Evolutionary conservation across 2,329 filamentous ascomycete species (phyloP), one percentile per base, ranked within the genome.

Genomic region (Xylaria sp.): DNA sequence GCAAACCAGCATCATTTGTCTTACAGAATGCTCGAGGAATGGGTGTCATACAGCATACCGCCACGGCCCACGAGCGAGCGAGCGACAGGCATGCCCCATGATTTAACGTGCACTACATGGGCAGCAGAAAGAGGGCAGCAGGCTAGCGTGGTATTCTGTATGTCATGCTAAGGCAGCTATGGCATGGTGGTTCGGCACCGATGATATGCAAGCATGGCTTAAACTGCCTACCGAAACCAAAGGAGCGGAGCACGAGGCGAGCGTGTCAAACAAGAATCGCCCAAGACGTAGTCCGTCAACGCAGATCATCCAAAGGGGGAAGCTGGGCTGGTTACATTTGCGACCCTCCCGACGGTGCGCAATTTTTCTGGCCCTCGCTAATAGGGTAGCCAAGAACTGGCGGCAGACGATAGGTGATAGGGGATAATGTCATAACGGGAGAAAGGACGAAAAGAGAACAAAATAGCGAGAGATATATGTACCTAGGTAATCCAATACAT

Each of bases 161-260:
- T 41, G 57, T 55, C 20, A 52, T 59, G 63, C 8, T 50, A 48
- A 50, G n/a, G 44, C 34, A 10, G 34, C 10, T 37, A 57, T 41
- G 20, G 20, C 15, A 18, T 46, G 34, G 34, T 46, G 25, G 37
- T 50, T 69, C 67, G 67, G 67, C 39, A 63, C 67, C 63, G 67
- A 69, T 63, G 41, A 48, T 58, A 52, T 69, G 67, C 56, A 58
- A 54, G 52, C 58, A 58, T 39, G 44, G 57, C 66, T 66, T 13
- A 60, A 66, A 48, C 59, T n/a, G 20, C 31, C 15, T 60, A 28
- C 65, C 28, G 20, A 41, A 51, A 50, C n/a, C 13, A 57, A 52
- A 52, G 28, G 58, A 61, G 62, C 61, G 66, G 66, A 62, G 66
- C 39, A 28, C 1, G n/a, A 60, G 23, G 31, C 37, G 44, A 39